phyloP scores from a whole-genome alignment of 345 rosid species.

The Aquilaria yunnanensis region DNA sequence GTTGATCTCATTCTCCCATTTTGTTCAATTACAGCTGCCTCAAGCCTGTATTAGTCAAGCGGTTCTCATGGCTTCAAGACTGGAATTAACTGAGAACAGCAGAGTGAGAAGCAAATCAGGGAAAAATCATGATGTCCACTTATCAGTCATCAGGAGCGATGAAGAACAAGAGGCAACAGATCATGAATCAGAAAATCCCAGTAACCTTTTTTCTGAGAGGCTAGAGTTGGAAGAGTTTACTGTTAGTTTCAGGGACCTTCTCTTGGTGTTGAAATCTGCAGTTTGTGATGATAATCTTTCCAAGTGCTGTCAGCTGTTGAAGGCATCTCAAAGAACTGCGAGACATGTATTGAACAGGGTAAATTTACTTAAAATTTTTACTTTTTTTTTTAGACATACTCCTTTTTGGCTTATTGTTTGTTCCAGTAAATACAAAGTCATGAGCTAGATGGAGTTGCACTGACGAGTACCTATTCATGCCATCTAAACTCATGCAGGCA shows the following conservation, averaged over 20 bases:
- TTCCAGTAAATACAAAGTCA: no score
- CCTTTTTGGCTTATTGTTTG: no score
- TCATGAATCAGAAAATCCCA: slow-evolving; percentile 9
- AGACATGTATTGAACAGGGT: slow-evolving; percentile 26
- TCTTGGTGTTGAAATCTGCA: slow-evolving; percentile 40
- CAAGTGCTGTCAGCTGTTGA: slow-evolving; percentile 30
- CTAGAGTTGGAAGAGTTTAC: slow-evolving; percentile 21
- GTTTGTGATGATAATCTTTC: slow-evolving; percentile 25
- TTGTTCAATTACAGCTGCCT: slow-evolving; percentile 53
- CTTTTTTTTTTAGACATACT: no score
- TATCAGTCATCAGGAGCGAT: slow-evolving; percentile 2
- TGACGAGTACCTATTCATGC: no score
- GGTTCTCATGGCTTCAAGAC: slow-evolving; percentile 52
- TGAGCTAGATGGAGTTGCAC: no score
- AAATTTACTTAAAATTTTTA: no score
- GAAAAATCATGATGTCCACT: slow-evolving; percentile 8
- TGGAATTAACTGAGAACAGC: slow-evolving; percentile 49
- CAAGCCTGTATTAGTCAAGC: slow-evolving; percentile 62
- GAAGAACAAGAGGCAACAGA: slow-evolving; percentile 19
- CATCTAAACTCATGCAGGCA: no score
- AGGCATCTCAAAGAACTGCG: slow-evolving; percentile 43
- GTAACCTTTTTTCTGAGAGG: slow-evolving; percentile 8
- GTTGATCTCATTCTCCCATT: background rate
- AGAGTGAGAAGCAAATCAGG: slow-evolving; percentile 25
- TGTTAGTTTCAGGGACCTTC: slow-evolving; percentile 27